phyloP scores from a whole-genome alignment of 2,329 filamentous ascomycete genomes.

The Pyrenophora tritici-repentis region DNA sequence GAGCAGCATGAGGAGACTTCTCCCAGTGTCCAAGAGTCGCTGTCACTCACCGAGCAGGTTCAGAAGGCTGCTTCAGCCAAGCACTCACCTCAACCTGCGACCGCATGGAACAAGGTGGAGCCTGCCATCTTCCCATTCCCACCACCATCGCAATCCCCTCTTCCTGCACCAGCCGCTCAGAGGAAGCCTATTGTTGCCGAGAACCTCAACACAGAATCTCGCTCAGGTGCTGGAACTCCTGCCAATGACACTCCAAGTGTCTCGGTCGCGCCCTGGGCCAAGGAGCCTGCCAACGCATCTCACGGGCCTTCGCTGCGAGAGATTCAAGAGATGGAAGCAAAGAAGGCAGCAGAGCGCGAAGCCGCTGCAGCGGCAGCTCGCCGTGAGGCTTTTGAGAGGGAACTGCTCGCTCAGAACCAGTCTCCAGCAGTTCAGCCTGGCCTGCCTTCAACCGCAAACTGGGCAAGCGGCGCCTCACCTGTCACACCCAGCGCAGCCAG shows the following conservation, averaged over 20 bases:
- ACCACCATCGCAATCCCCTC: conserved; percentile 75
- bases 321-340: conserved; percentile 94
- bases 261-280: conserved; percentile 92
- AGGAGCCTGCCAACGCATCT: conserved; percentile 72
- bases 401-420: conserved; percentile 68
- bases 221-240: conserved; percentile 80
- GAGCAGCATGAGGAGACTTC: conserved; percentile 13
- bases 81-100: conserved; percentile 60
- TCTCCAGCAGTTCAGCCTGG: conserved; percentile 69
- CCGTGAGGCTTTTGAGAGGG: conserved; percentile 79
- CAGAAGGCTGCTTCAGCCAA: conserved; percentile 72
- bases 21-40: conserved; percentile 53
- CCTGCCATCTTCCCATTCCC: conserved; percentile 80
- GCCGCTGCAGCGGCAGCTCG: conserved; percentile 78
- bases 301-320: conserved; percentile 93
- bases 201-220: conserved; percentile 64
- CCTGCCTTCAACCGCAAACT: conserved; percentile 85
- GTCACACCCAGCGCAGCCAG: conserved; percentile 59
- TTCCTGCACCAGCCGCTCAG: conserved; percentile 88
- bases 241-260: conserved; percentile 66
- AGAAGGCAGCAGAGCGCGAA: conserved; percentile 87
- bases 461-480: conserved; percentile 76
- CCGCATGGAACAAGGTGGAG: conserved; percentile 65
- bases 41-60: conserved; percentile 82
- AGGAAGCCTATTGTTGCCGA: conserved; percentile 86